These are phyloP conservation scores for Thelephora ganbajun DNA, from an alignment of 768 basidiomycete species.

Conservation along the genomic window DNA sequence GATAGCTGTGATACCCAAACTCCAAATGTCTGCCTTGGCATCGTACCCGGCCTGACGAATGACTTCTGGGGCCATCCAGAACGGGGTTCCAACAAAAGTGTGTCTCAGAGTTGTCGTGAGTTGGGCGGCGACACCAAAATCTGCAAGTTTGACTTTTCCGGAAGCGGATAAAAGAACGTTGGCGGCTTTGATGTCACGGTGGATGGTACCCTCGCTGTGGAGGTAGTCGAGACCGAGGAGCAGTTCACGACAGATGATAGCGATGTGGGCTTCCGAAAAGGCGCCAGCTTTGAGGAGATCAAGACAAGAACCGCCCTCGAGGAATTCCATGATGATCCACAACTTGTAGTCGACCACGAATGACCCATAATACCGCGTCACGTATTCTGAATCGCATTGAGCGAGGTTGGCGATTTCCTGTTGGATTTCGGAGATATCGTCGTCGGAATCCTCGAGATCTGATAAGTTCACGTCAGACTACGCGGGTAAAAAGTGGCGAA, in stretches of 20 bases:
- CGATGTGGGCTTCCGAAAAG: slow-evolving; percentile 89
- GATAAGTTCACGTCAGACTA: neutral
- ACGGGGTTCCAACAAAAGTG: slow-evolving; percentile 95
- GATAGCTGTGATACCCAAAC: slow-evolving; percentile 92
- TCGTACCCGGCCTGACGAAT: slow-evolving; percentile 97
- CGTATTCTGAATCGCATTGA: slow-evolving; percentile 91
- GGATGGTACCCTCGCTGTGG: slow-evolving; percentile 92
- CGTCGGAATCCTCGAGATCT: slow-evolving; percentile 97
- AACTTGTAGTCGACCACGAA: slow-evolving; percentile 95
- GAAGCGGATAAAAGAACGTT: slow-evolving; percentile 84
- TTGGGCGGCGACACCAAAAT: slow-evolving; percentile 97
- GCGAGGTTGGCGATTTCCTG: slow-evolving; percentile 95
- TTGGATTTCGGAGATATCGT: slow-evolving; percentile 97
- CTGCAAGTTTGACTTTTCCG: slow-evolving; percentile 93
- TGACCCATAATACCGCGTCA: slow-evolving; percentile 92
- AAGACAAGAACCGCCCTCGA: slow-evolving; percentile 96
- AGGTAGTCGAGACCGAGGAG: slow-evolving; percentile 89
- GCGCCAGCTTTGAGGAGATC: slow-evolving; percentile 87
- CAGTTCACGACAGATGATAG: slow-evolving; percentile 87
- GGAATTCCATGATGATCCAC: slow-evolving; percentile 99
- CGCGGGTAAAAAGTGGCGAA: slow-evolving; percentile 3
- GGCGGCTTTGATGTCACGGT: slow-evolving; percentile 98
- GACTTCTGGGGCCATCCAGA: slow-evolving; percentile 99
- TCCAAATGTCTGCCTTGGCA: slow-evolving; percentile 95
- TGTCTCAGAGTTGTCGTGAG: slow-evolving; percentile 88